Conservation (phyloP, 83 land plant species). For the Isoetes engelmannii region DNA sequence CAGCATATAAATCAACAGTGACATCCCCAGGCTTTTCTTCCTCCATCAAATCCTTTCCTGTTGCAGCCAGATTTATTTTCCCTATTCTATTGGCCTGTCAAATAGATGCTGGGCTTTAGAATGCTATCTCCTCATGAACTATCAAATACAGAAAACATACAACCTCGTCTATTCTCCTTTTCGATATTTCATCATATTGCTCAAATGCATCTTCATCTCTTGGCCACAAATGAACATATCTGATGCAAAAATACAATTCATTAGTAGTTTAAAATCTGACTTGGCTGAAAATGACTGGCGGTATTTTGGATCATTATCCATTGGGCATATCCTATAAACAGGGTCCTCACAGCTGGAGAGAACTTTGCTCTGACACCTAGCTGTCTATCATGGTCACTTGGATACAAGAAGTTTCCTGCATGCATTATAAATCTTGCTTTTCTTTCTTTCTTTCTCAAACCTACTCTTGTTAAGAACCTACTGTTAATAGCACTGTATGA, state of each 20-base stretch:
- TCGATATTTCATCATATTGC: slow-evolving; percentile 61
- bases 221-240: slow-evolving; percentile 83
- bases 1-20: slow-evolving; percentile 77
- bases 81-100: slow-evolving; percentile 95
- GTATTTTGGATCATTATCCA: no score
- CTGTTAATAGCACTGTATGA: no score
- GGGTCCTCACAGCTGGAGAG: no score
- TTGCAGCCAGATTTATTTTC: slow-evolving; percentile 97
- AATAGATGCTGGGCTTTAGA: neutral
- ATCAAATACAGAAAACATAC: neutral
- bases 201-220: slow-evolving; percentile 93
- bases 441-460: no score
- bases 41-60: slow-evolving; percentile 98
- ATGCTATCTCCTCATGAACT: no score
- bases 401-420: no score
- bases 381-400: no score
- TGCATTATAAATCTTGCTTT: no score
- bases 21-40: slow-evolving; percentile 97
- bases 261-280: neutral
- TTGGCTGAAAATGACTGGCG: no score
- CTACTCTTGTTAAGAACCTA: no score
- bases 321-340: no score
- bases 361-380: no score
- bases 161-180: slow-evolving; percentile 90
- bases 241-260: slow-evolving; percentile 20